Conservation (phyloP, 1,284 basidiomycete species). For the Phylloporus gajari region DNA sequence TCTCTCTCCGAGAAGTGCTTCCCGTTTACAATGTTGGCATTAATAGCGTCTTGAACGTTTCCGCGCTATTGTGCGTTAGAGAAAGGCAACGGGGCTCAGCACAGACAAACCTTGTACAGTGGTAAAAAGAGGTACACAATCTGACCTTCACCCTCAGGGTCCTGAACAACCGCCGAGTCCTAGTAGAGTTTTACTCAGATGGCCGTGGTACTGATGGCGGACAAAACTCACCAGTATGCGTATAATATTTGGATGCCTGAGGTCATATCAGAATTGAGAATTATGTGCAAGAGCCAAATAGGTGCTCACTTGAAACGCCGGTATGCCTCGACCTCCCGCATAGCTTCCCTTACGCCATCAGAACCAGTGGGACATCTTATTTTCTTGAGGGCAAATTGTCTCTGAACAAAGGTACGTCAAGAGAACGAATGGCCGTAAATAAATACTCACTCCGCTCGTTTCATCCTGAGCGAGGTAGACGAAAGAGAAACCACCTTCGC, state of each 20-base stretch:
- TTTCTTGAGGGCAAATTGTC: conserved; percentile 94
- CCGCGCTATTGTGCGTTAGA: conserved; percentile 65
- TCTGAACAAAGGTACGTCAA: conserved; percentile 50
- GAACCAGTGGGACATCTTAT: conserved; percentile 87
- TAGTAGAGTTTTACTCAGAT: conserved; percentile 39
- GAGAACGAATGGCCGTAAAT: background rate
- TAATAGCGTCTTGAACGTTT: conserved; percentile 96
- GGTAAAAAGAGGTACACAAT: conserved; percentile 95
- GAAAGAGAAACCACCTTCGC: conserved; percentile 96
- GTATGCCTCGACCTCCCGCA: conserved; percentile 93
- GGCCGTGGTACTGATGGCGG: background rate
- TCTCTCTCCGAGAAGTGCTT: conserved; percentile 88
- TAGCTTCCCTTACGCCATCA: conserved; percentile 84
- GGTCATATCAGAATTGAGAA: conserved; percentile 12
- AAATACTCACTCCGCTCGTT: conserved; percentile 71
- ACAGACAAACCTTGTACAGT: conserved; percentile 74
- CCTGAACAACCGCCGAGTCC: conserved; percentile 96
- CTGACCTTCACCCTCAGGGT: conserved; percentile 91
- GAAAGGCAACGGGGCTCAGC: conserved; percentile 7
- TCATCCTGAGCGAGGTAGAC: conserved; percentile 93
- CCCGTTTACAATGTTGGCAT: conserved; percentile 84
- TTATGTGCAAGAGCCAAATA: conserved; percentile 3
- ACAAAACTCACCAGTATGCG: conserved; percentile 72
- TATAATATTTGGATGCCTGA: conserved; percentile 89
- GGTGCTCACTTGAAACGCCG: conserved; percentile 83